A percentile compares a stretch with the other conserved stretches of the same genome.
These are phyloP conservation scores for Phytopythium mirpurense DNA, from an alignment of 352 stramenopile species.

Conservation along the genomic window DNA sequence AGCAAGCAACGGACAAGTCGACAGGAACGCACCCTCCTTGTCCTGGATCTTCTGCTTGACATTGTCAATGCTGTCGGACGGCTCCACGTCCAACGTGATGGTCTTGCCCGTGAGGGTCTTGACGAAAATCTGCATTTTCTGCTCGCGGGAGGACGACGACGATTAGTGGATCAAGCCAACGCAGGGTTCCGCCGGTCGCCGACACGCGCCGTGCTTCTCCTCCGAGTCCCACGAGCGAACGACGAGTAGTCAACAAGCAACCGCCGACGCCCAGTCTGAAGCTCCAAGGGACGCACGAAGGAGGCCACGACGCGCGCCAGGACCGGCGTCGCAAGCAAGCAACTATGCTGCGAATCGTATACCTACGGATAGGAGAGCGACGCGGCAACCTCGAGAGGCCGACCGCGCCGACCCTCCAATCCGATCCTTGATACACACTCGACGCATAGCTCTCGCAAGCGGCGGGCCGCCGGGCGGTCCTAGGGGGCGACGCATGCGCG, in stretches of 20 bases:
- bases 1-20: not conserved
- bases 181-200: not conserved
- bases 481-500: not conserved
- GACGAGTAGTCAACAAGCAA: too few relatives aligned
- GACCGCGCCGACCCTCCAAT: conserved; percentile 26
- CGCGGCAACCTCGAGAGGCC: conserved; percentile 2
- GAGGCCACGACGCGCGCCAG: not conserved
- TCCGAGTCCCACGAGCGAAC: not conserved
- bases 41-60: conserved; percentile 99
- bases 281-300: not conserved
- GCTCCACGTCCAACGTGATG: conserved; percentile 99
- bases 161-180: conserved; percentile 4
- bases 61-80: conserved; percentile 99
- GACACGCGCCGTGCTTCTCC: not conserved
- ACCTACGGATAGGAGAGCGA: conserved; percentile 67
- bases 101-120: conserved; percentile 98
- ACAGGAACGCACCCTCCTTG: conserved; percentile 91
- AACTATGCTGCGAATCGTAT: conserved; percentile 74
- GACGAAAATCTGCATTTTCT: conserved; percentile 95
- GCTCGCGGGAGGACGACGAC: conserved; percentile 8
- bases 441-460: conserved; percentile 39
- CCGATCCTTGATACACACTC: conserved; percentile 86
- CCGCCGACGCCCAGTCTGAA: too few relatives aligned
- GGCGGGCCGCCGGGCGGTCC: conserved; percentile 16
- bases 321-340: conserved; percentile 21